Conservation (phyloP, 2,329 filamentous ascomycete genomes). For the Neurospora sp. region DNA sequence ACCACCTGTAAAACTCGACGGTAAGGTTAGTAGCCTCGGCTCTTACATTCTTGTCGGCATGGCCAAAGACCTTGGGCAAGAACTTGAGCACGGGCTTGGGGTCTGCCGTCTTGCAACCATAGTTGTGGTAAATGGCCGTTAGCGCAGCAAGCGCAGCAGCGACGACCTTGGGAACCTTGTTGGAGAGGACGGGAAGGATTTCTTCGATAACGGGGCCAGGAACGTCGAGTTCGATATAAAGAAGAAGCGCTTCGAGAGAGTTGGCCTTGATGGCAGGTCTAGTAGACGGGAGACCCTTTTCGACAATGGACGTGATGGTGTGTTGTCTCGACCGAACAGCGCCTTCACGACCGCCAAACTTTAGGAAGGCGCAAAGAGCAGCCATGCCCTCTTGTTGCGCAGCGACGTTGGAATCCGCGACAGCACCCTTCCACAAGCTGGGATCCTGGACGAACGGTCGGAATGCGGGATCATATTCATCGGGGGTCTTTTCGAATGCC, state of each 20-base stretch:
- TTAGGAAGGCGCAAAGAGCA: conserved; percentile 83
- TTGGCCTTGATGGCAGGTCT: conserved; percentile 82
- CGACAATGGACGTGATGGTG: conserved; percentile 70
- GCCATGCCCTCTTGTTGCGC: conserved; percentile 89
- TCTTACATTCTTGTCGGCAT: conserved; percentile 96
- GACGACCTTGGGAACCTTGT: conserved; percentile 88
- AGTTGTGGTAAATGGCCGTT: conserved; percentile 81
- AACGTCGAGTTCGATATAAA: conserved; percentile 85
- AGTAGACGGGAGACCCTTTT: conserved; percentile 84
- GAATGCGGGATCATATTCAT: conserved; percentile 79
- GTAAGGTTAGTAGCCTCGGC: conserved; percentile 86
- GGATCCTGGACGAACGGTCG: conserved; percentile 80
- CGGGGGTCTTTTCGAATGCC: conserved; percentile 72
- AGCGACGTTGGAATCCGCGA: conserved; percentile 90
- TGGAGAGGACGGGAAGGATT: conserved; percentile 67
- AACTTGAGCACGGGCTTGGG: conserved; percentile 86
- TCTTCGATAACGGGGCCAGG: conserved; percentile 84
- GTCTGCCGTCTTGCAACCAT: conserved; percentile 88
- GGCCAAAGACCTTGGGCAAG: conserved; percentile 85
- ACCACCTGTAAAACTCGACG: conserved; percentile 92
- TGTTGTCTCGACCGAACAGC: conserved; percentile 66
- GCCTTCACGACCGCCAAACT: conserved; percentile 75
- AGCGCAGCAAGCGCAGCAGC: conserved; percentile 62
- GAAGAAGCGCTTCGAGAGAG: conserved; percentile 73
- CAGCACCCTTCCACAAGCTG: conserved; percentile 82